Conservation (phyloP, 192 early-diverging fungal genomes). For the Thoreauomyces humboldtii region DNA sequence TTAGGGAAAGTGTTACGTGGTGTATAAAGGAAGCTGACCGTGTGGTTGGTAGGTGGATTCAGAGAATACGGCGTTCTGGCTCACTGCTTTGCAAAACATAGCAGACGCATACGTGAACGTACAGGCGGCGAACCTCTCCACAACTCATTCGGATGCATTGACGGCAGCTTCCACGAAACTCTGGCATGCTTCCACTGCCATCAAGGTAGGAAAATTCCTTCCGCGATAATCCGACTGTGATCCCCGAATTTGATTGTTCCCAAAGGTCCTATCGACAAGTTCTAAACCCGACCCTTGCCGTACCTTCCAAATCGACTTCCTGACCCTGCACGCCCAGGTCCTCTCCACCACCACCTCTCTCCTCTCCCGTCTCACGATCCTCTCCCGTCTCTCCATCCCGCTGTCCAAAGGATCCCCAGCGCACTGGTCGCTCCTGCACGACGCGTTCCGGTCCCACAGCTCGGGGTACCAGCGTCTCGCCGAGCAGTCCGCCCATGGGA, state of each 20-base stretch:
- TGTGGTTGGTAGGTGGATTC: neutral
- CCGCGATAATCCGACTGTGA: neutral
- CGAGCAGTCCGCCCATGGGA: neutral
- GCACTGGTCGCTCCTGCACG: neutral
- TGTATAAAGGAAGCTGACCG: too few species aligned
- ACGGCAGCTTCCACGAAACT: neutral
- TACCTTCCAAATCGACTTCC: neutral
- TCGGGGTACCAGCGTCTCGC: neutral
- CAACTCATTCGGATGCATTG: neutral
- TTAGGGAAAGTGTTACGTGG: too few species aligned
- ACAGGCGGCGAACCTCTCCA: neutral
- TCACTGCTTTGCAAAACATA: conserved; percentile 1
- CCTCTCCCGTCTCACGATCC: neutral
- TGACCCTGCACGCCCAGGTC: neutral
- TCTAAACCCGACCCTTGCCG: neutral
- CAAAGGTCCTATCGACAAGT: neutral
- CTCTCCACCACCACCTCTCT: neutral
- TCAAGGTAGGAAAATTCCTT: neutral
- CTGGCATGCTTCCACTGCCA: neutral
- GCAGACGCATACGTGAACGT: neutral
- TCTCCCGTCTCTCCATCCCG: neutral
- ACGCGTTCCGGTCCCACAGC: neutral
- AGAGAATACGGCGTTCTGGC: conserved; percentile 1
- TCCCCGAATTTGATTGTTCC: neutral
- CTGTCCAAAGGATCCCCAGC: neutral